phyloP scores from a whole-genome alignment of 805 yeast species.

The Wickerhamiella hasegawae region DNA sequence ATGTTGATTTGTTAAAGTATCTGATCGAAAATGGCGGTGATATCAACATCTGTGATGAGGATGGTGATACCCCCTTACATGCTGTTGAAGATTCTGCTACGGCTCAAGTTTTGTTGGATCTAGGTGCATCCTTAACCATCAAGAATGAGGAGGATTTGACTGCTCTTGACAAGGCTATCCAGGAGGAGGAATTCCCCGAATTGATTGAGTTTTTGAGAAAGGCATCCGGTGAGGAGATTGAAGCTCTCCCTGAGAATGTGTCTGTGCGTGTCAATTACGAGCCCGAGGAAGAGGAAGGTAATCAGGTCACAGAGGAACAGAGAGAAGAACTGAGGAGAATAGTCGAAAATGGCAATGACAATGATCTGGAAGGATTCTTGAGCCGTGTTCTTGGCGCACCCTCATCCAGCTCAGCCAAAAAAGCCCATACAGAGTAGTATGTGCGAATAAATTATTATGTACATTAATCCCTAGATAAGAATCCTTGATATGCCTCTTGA shows the following conservation, averaged over 20 bases:
- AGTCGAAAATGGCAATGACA: slow-evolving; percentile 66
- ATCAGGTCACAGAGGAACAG: slow-evolving; percentile 26
- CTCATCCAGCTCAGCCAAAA: not conserved
- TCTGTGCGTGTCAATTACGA: slow-evolving; percentile 14
- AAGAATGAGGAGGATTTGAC: slow-evolving; percentile 65
- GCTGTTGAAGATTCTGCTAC: slow-evolving; percentile 59
- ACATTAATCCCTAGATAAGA: slow-evolving; percentile 27
- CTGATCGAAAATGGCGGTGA: slow-evolving; percentile 55
- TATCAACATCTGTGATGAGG: slow-evolving; percentile 64
- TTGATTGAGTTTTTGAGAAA: slow-evolving; percentile 45
- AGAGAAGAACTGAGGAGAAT: slow-evolving; percentile 53
- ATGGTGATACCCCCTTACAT: slow-evolving; percentile 93
- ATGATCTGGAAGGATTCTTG: slow-evolving; percentile 51
- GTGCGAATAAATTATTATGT: slow-evolving; percentile 5
- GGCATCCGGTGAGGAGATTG: slow-evolving; percentile 23
- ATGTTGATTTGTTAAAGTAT: slow-evolving; percentile 44
- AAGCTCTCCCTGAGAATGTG: slow-evolving; percentile 14
- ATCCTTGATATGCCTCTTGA: slow-evolving; percentile 80
- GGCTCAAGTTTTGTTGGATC: slow-evolving; percentile 52
- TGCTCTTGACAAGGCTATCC: slow-evolving; percentile 53
- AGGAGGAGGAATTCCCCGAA: slow-evolving; percentile 63
- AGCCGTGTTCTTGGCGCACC: slow-evolving; percentile 34
- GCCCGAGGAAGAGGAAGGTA: slow-evolving; percentile 26
- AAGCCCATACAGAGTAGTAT: not conserved
- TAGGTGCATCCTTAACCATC: slow-evolving; percentile 47